Percentiles rank a stretch among this genome's conserved stretches.
Conservation (phyloP, 768 basidiomycete genomes). For the Tephrocybe sp. region DNA sequence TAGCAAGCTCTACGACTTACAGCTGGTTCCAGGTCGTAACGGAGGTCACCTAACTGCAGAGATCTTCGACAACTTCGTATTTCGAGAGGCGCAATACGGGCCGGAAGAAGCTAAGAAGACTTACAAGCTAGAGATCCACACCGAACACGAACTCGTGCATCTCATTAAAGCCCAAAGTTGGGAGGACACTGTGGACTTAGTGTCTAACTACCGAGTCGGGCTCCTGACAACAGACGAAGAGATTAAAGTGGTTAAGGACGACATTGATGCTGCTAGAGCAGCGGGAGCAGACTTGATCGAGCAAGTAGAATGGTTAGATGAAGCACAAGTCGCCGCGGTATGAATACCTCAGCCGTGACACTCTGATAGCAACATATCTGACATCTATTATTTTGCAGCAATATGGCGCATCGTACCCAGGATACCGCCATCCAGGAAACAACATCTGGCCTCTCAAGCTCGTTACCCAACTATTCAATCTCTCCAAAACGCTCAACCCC, state of each 20-base stretch:
- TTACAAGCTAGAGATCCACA: slow-evolving; percentile 57
- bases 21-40: slow-evolving; percentile 54
- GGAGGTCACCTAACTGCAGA: slow-evolving; percentile 70
- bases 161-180: slow-evolving; percentile 45
- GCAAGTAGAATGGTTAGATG: slow-evolving; percentile 42
- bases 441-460: slow-evolving; percentile 83
- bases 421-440: slow-evolving; percentile 45
- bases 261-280: slow-evolving; percentile 49
- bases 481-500: slow-evolving; percentile 28
- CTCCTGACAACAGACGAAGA: slow-evolving; percentile 50
- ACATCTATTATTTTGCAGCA: slow-evolving; percentile 19
- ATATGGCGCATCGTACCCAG: slow-evolving; percentile 52
- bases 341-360: background rate
- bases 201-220: slow-evolving; percentile 49
- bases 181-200: slow-evolving; percentile 55
- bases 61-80: slow-evolving; percentile 43
- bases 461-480: slow-evolving; percentile 61
- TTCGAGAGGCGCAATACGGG: slow-evolving; percentile 37
- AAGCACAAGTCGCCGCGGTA: slow-evolving; percentile 48
- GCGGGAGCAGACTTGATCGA: slow-evolving; percentile 47
- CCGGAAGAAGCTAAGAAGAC: slow-evolving; percentile 52
- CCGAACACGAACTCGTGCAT: slow-evolving; percentile 41
- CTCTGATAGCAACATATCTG: background rate
- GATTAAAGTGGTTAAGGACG: slow-evolving; percentile 29
- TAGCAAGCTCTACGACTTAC: background rate